These are phyloP conservation scores for Candida arabinofermentans DNA, from an alignment of 805 yeast species.

Conservation along the genomic window DNA sequence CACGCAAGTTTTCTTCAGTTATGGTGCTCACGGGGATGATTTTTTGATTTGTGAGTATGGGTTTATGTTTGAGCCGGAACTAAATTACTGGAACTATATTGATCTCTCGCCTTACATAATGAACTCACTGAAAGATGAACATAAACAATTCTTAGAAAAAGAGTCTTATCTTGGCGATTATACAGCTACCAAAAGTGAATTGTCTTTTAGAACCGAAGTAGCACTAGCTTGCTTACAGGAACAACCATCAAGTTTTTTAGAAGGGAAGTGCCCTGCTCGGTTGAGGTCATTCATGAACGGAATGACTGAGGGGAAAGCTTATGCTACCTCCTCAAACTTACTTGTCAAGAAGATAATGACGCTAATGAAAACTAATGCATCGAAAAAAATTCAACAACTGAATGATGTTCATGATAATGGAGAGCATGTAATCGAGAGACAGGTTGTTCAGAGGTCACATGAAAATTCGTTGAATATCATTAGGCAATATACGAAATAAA, in stretches of 20 bases:
- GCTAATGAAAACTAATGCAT: constrained; percentile 14
- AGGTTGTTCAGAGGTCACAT: constrained; percentile 17
- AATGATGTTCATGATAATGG: constrained; percentile 7
- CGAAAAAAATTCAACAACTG: neutral
- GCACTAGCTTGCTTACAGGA: constrained; percentile 62
- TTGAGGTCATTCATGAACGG: constrained; percentile 44
- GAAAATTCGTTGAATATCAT: constrained; percentile 4
- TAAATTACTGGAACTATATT: constrained; percentile 65
- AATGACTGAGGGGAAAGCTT: constrained; percentile 40
- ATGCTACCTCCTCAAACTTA: constrained; percentile 28
- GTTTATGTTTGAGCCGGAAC: constrained; percentile 43
- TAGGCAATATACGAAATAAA: constrained; percentile 1
- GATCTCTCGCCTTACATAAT: constrained; percentile 52
- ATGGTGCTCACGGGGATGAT: constrained; percentile 87
- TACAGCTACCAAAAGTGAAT: constrained; percentile 47
- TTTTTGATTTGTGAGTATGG: constrained; percentile 86
- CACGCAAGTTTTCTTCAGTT: constrained; percentile 67
- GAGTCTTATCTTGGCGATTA: constrained; percentile 70
- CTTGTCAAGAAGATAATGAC: constrained; percentile 33
- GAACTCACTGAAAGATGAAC: constrained; percentile 32
- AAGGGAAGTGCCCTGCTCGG: constrained; percentile 26
- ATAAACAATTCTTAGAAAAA: constrained; percentile 43
- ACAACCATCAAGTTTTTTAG: constrained; percentile 5
- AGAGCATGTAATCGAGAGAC: constrained; percentile 15
- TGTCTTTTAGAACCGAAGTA: constrained; percentile 72